Conservation (phyloP, 176 grass and related monocot species). For the Urochloa ruziziensis region DNA sequence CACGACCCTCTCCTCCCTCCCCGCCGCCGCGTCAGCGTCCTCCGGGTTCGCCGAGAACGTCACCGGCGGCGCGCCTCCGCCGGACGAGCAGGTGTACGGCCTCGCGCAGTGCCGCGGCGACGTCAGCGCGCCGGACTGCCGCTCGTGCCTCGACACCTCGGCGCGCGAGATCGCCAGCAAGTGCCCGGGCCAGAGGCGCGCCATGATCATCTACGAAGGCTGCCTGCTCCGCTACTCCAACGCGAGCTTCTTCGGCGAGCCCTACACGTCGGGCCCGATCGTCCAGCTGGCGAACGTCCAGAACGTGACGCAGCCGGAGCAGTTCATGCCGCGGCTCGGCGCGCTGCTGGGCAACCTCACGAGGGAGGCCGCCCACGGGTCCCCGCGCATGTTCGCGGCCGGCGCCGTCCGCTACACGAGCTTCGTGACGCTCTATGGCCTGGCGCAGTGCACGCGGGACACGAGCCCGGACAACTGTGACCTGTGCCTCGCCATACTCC, state of each 20-base stretch:
- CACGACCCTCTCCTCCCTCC: slow-evolving; percentile 39
- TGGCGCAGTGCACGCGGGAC: slow-evolving; percentile 63
- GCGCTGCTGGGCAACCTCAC: slow-evolving; percentile 39
- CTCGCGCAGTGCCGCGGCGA: slow-evolving; percentile 63
- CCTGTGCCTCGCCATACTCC: neutral
- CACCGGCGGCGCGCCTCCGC: slow-evolving; percentile 32
- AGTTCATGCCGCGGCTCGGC: slow-evolving; percentile 13
- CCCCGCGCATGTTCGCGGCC: slow-evolving; percentile 40
- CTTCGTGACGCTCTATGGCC: slow-evolving; percentile 28
- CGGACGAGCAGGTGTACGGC: slow-evolving; percentile 28
- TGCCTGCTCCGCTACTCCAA: slow-evolving; percentile 51
- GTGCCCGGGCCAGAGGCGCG: slow-evolving; percentile 31
- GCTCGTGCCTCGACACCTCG: neutral
- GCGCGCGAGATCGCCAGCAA: neutral
- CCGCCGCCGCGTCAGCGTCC: neutral
- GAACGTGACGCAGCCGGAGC: neutral
- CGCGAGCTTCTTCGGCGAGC: slow-evolving; percentile 32
- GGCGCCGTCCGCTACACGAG: neutral
- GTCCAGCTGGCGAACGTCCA: accelerated
- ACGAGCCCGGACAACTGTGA: slow-evolving; percentile 32
- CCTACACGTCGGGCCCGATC: neutral
- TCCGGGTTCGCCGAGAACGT: slow-evolving; percentile 33
- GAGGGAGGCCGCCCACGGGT: slow-evolving; percentile 4
- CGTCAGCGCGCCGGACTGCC: neutral
- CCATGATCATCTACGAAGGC: neutral